Percentiles rank a stretch among this genome's conserved stretches.
These are phyloP conservation scores for Fusarium sp. DNA, from an alignment of 2,329 filamentous ascomycete genomes.

Conservation along the genomic window DNA sequence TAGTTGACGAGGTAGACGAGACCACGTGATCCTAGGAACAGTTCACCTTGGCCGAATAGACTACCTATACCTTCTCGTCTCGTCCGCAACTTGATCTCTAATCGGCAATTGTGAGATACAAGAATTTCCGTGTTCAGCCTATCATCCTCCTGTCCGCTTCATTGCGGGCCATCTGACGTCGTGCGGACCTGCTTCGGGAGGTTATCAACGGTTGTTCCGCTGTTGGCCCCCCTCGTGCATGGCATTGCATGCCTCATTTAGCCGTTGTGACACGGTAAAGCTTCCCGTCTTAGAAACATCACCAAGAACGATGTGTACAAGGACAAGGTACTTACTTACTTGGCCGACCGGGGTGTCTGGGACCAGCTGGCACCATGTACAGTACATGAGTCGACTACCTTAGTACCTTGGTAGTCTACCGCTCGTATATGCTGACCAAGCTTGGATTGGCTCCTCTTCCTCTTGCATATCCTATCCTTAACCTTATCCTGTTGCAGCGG, in stretches of 20 bases:
- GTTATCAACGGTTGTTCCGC: conserved; percentile 16
- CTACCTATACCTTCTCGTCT: neutral
- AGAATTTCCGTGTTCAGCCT: neutral
- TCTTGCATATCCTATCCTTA: neutral
- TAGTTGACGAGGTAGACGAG: conserved; percentile 8
- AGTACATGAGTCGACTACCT: neutral
- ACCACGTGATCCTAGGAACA: conserved; percentile 14
- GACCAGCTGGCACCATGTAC: neutral
- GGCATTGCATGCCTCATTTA: conserved; percentile 11
- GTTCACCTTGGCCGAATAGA: neutral
- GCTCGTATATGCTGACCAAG: neutral
- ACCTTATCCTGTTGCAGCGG: conserved; percentile 11
- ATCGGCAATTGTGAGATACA: conserved; percentile 2
- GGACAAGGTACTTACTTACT: neutral
- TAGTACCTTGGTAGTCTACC: neutral
- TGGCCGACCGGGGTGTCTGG: neutral
- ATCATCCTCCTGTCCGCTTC: neutral
- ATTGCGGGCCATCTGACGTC: neutral
- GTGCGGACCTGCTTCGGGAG: conserved; percentile 12
- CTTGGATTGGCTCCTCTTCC: neutral
- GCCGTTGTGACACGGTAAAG: conserved; percentile 4
- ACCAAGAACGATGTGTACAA: neutral
- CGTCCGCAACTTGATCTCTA: conserved; percentile 14
- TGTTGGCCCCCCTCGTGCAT: conserved; percentile 12
- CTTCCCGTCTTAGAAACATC: conserved; percentile 11